Evolutionary conservation across 768 basidiomycete genomes (phyloP).

Genomic region (Macrolepiota albuminosa): DNA sequence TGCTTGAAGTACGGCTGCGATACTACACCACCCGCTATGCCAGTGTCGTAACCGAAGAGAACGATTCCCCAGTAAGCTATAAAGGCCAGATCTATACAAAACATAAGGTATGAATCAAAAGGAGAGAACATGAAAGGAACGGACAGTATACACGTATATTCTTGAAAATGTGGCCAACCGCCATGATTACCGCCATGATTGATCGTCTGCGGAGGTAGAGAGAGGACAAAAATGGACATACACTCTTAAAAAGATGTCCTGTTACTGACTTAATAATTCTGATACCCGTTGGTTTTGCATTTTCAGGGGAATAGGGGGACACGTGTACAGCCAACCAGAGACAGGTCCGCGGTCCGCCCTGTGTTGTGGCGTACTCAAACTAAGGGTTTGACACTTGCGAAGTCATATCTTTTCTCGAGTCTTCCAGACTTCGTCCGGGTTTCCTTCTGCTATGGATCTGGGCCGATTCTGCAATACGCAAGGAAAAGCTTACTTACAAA

Average conservation of each 20-base stretch:
- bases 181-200: neutral
- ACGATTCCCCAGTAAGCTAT: slow-evolving; percentile 75
- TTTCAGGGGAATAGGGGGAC: neutral
- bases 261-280: neutral
- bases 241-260: neutral
- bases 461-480: neutral
- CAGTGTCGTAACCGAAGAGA: slow-evolving; percentile 77
- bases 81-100: slow-evolving; percentile 58
- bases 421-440: neutral
- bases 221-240: neutral
- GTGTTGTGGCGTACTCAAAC: neutral
- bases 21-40: slow-evolving; percentile 49
- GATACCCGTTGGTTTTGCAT: neutral
- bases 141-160: no score
- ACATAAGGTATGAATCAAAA: neutral
- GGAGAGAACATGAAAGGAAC: neutral
- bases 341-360: neutral
- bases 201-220: neutral
- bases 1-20: slow-evolving; percentile 52
- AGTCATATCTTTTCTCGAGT: neutral
- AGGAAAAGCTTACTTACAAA: neutral
- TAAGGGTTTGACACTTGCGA: neutral
- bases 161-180: slow-evolving; percentile 29
- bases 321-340: neutral
- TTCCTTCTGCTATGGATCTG: neutral